These are phyloP conservation scores for Dactylorhiza incarnata DNA, from an alignment of 106 monocot genomes.

Conservation along the genomic window DNA sequence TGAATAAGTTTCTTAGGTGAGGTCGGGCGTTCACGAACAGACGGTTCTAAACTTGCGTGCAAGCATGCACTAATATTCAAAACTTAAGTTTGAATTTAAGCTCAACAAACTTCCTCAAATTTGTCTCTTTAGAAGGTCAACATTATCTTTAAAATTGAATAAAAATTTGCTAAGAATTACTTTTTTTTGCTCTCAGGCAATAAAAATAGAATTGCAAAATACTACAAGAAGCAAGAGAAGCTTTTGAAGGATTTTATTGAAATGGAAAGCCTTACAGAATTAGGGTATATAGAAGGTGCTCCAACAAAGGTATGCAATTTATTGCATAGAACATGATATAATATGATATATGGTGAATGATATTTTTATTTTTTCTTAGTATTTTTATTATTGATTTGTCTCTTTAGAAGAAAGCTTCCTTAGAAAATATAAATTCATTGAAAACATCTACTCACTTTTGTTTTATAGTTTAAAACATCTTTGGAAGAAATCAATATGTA, in stretches of 20 bases:
- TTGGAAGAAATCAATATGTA: background rate
- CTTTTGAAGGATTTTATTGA: slow-evolving; percentile 66
- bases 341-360: background rate
- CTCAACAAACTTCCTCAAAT: too few relatives aligned
- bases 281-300: slow-evolving; percentile 35
- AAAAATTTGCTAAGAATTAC: too few relatives aligned
- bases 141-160: too few relatives aligned
- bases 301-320: slow-evolving; percentile 50
- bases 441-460: background rate
- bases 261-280: slow-evolving; percentile 59
- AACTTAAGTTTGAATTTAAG: too few relatives aligned
- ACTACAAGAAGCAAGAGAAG: slow-evolving; percentile 72
- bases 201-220: slow-evolving; percentile 47
- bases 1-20: too few relatives aligned
- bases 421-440: background rate
- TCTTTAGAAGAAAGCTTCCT: background rate
- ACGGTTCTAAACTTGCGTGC: too few relatives aligned
- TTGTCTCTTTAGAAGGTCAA: too few relatives aligned
- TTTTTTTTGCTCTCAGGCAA: slow-evolving; percentile 32
- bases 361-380: background rate
- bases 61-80: too few relatives aligned
- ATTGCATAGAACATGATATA: background rate
- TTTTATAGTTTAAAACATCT: background rate
- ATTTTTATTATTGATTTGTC: background rate
- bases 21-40: too few relatives aligned